Evolutionary conservation across 2,329 filamentous ascomycete species (phyloP), one percentile per base, ranked within the genome.

Genomic region (Zopfia rhizophila): DNA sequence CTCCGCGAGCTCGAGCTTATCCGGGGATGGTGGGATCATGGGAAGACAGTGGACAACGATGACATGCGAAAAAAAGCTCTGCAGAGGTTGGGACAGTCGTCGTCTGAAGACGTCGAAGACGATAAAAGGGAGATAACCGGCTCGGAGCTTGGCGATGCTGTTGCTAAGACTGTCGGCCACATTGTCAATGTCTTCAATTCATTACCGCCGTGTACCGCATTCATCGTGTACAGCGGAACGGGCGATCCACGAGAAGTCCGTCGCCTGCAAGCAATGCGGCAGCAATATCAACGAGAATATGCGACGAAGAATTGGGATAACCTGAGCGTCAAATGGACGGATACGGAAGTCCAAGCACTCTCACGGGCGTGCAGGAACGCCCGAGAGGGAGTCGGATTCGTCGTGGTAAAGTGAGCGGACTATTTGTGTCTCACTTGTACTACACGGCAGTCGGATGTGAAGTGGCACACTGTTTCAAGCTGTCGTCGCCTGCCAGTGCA

Each of bases 161-260:
- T 85, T 1, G 60, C 75, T 5, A 72, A 72, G 19, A 85, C 82
- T 0, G 74, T 83, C 25, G 63, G 72, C 10, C 69, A 76, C 40
- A 81, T 87, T 47, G 63, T 68, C 16, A 69, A 70, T 8, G 76
- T 87, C 43, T 84, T 81, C 63, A 76, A 82, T 2, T 73, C 76
- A 5, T 70, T 87, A 21, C 83, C 84, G 11, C 73, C 76, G 5
- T 82, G 81, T 58, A 86, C 83, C 1, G 77, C 84, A 7, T 78
- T 87, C 42, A 75, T 87, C 19, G 78, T 87, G 21, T 87, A 86
- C 65, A 83, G 79, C 45, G 84, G 84, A n/a, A 84, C 82, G 2
- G 82, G 82, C 21, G 83, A 87, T 58, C 83, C 84, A 17, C 73
- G 81, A 21, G 79, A 83, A 43, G 74, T 84, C 30, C 70, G 75